Evolutionary conservation across 768 basidiomycete genomes (phyloP), one percentile per base, ranked within the genome.

Genomic region (Leccinum pellstonianum): DNA sequence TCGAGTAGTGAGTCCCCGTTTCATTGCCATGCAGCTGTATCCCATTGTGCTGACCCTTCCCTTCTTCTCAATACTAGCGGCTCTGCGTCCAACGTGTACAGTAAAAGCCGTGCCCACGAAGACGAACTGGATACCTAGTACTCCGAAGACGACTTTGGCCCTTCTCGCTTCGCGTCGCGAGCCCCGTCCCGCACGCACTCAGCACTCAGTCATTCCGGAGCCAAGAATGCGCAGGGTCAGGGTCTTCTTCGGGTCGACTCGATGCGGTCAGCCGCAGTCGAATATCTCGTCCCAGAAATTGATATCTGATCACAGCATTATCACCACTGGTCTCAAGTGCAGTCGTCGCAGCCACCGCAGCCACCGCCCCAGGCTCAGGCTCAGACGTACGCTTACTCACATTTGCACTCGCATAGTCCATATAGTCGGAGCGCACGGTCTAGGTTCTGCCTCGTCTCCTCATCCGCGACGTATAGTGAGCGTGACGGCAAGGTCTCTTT

Each of bases 81-180:
- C n/a, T 89, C 90, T 4, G 90, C 90, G 1, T 84, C 86, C 7
- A 92, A 91, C 57, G 83, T 92, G 11, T 91, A 90, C 75, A 91
- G 90, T 68, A 90, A 92, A 74, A 81, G 88, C 55, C 83, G 88
- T 56, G 79, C 82, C 5, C 88, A 89, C 37, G 90, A 92, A 68
- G 88, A 90, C 46, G 90, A 91, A 63, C 78, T 78, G 0, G 87
- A 25, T 25, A 25, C 25, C 25, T 25, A 25, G 25, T 25, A 25
- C 25, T 25, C 25, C 25, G 25, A 25, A 25, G 25, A 25, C 25
- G 25, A 25, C 25, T 25, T 25, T 25, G 25, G 25, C 25, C 25
- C 25, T 25, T 25, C 25, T 25, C 25, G 25, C 25, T 25, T 4
- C 25, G 25, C 25, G 25, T 76, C 73, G 57, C 72, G 73, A 7